A percentile compares a stretch with the other conserved stretches of the same genome.
Evolutionary conservation across 2,329 filamentous ascomycete genomes (phyloP).

Genomic region (Fusarium siculi): DNA sequence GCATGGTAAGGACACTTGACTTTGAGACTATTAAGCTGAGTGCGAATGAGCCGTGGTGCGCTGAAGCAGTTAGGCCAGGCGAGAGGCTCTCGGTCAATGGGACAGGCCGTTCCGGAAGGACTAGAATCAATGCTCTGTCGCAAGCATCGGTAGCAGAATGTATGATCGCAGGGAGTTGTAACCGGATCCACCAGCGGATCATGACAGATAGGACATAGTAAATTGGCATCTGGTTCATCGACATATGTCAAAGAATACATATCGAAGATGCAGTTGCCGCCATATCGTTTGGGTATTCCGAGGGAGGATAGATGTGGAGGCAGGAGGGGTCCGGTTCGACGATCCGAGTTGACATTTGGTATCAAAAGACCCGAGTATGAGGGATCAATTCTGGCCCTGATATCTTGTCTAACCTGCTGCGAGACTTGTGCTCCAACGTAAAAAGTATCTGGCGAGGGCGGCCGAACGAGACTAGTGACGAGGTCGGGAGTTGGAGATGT

Average conservation of each 20-base stretch:
- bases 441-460: constrained; percentile 51
- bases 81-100: constrained; percentile 65
- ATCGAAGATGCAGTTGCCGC: constrained; percentile 55
- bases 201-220: constrained; percentile 68
- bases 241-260: constrained; percentile 59
- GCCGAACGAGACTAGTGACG: constrained; percentile 53
- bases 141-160: constrained; percentile 71
- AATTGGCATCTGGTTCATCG: constrained; percentile 56
- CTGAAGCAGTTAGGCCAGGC: constrained; percentile 54
- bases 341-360: constrained; percentile 41
- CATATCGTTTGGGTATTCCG: constrained; percentile 52
- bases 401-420: constrained; percentile 36
- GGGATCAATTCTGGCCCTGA: constrained; percentile 20
- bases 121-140: constrained; percentile 54
- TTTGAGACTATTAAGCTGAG: constrained; percentile 68
- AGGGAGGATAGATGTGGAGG: constrained; percentile 53
- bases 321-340: constrained; percentile 49
- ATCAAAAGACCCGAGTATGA: constrained; percentile 30
- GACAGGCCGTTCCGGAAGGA: constrained; percentile 59
- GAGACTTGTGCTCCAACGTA: constrained; percentile 46
- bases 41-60: constrained; percentile 61
- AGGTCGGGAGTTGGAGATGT: constrained; percentile 53
- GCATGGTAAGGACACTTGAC: constrained; percentile 67
- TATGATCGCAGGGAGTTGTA: constrained; percentile 72
- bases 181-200: constrained; percentile 69